These are phyloP conservation scores for Fragosphaeria purpurea DNA, from an alignment of 2,329 filamentous ascomycete species.

Conservation along the genomic window DNA sequence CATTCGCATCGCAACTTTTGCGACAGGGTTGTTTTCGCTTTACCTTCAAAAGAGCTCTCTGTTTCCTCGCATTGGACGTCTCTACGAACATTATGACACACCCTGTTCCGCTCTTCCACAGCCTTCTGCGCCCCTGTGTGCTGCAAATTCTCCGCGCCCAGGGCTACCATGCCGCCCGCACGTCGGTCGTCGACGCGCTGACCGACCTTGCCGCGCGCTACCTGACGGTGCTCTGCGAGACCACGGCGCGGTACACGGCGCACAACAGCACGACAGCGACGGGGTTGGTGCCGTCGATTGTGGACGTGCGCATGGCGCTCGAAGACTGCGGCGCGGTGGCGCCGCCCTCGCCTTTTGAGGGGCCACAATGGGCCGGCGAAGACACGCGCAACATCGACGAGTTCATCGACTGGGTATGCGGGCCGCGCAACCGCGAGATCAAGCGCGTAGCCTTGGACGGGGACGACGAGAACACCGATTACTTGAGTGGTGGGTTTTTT, in stretches of 20 bases:
- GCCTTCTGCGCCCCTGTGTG: slow-evolving; percentile 74
- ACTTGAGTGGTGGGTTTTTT: slow-evolving; percentile 47
- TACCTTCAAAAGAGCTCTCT: neutral
- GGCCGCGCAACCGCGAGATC: slow-evolving; percentile 68
- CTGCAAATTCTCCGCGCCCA: slow-evolving; percentile 86
- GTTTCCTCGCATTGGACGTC: too few relatives aligned
- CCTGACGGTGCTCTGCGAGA: slow-evolving; percentile 61
- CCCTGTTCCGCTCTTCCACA: slow-evolving; percentile 48
- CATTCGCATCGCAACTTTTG: neutral
- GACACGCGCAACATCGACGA: slow-evolving; percentile 68
- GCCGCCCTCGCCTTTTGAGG: slow-evolving; percentile 55
- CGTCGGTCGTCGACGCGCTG: slow-evolving; percentile 76
- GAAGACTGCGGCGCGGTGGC: slow-evolving; percentile 68
- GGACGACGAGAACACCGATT: slow-evolving; percentile 56
- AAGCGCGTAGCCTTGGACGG: slow-evolving; percentile 68
- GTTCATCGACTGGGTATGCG: slow-evolving; percentile 71
- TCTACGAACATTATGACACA: slow-evolving; percentile 28
- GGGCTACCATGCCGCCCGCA: slow-evolving; percentile 75
- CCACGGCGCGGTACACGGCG: slow-evolving; percentile 60
- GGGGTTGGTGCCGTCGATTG: slow-evolving; percentile 52
- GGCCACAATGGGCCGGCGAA: slow-evolving; percentile 59
- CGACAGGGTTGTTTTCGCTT: neutral
- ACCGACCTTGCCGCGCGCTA: slow-evolving; percentile 80
- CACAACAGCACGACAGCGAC: slow-evolving; percentile 58
- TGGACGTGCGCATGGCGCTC: slow-evolving; percentile 77